Evolutionary conservation across 164 flowering plant genomes (phyloP).

Genomic region (Pachysandra terminalis): DNA sequence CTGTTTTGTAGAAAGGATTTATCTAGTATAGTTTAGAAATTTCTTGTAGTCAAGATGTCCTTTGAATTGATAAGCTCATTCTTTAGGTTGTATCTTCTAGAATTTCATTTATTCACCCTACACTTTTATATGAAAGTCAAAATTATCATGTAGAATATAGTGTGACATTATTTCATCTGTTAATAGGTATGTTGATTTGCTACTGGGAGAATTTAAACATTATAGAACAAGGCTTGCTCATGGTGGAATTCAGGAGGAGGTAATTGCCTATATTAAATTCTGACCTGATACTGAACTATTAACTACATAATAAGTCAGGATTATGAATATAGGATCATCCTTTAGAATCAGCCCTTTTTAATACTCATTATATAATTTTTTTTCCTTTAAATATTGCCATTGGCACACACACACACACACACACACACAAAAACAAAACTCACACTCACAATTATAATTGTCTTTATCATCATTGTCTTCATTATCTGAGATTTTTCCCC

Average conservation of each 20-base stretch:
- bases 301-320: neutral
- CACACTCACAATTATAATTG: no score
- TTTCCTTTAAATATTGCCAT: neutral
- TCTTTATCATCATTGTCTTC: no score
- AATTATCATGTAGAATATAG: neutral
- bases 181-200: conserved; percentile 84
- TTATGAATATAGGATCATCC: no score
- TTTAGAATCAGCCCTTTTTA: neutral
- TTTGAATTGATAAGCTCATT: no score
- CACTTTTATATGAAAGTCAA: neutral
- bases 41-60: no score
- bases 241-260: conserved; percentile 86
- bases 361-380: neutral
- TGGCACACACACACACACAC: no score
- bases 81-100: no score
- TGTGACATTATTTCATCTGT: conserved; percentile 8
- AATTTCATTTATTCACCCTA: no score
- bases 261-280: conserved; percentile 17
- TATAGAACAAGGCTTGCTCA: conserved; percentile 89
- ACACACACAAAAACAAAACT: no score
- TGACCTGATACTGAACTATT: neutral
- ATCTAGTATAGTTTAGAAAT: no score
- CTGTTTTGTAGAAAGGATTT: no score
- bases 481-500: no score
- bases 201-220: conserved; percentile 98